Base-by-base conservation (phyloP, 1,284 basidiomycete genomes). In the Rhodotorula glutinis region DNA sequence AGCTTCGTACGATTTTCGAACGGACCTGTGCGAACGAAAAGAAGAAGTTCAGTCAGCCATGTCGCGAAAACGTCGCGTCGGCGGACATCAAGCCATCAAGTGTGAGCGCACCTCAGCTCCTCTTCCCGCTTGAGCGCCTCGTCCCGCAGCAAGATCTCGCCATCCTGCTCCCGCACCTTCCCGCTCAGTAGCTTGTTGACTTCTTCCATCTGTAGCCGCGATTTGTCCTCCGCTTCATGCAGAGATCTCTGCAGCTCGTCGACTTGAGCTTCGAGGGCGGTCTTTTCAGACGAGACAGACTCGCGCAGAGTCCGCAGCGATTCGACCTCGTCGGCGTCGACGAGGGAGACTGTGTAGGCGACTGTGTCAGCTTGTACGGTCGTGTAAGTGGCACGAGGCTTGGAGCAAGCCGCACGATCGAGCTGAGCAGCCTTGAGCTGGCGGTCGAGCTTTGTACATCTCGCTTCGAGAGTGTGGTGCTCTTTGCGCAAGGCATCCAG, bases 201-300 rank as follows among this genome's bases (percentile, higher is more conserved):
- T 65, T 84, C 62, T 74, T 93, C 92, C 77, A 93, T 86, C 78
- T 95, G 91, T 87, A 93, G 90, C 75, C 87, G 84, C 77, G 89
- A 90, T 82, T 91, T 92, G 74, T 95, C 92, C 52, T 81, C 81
- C 4, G 91, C 82, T 33, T 88, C 87, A 65, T 84, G 85, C 75
- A 92, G 84, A 73, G 90, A 86, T 55, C 84, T 84, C 75, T 84
- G 85, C 49, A 93, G 79, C 40, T 82, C 82, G 49, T 83, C 82
- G 51, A 90, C 80, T 69, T 92, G 87, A 3, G 81, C 81, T 75
- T 90, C 88, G 21, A 95, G 82, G 27, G 82, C 85, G 17, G 83
- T 83, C 79, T 92, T 92, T 78, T 97, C 93, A 75, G 89, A 87
- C 75, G 89, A 89, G 58, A 95, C 90, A 2, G 89, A 91, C 64